Percentiles rank a stretch among this genome's conserved stretches.
Evolutionary conservation across 208 protist genomes (phyloP).

Genomic region (Trypanosoma theileri): DNA sequence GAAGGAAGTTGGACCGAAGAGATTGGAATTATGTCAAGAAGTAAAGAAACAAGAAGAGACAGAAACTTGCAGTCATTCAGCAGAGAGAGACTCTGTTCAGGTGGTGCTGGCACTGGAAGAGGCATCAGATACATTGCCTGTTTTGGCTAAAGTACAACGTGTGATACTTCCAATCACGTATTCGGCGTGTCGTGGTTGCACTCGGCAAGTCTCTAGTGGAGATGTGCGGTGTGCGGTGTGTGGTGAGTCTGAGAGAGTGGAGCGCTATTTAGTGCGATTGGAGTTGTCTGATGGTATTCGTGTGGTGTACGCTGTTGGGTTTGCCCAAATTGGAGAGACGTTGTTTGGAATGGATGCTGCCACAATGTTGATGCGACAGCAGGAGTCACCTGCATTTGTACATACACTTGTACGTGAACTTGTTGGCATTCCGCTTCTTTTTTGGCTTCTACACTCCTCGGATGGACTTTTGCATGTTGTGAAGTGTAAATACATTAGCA

Average conservation of each 20-base stretch:
- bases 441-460: conserved; percentile 36
- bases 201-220: not conserved
- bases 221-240: conserved; percentile 29
- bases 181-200: conserved; percentile 23
- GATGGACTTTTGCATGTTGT: conserved; percentile 28
- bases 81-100: conserved; percentile 3
- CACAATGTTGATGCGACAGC: conserved; percentile 14
- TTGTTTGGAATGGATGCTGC: conserved; percentile 33
- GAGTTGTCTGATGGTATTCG: conserved; percentile 48
- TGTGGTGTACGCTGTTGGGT: conserved; percentile 22
- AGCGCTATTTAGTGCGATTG: conserved; percentile 28
- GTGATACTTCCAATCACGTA: conserved; percentile 28
- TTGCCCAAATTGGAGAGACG: conserved; percentile 32
- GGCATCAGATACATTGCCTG: conserved; percentile 35
- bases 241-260: conserved; percentile 17
- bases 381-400: conserved; percentile 13
- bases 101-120: conserved; percentile 30
- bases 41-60: not conserved
- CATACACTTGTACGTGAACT: conserved; percentile 14
- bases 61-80: too few relatives aligned
- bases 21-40: not conserved
- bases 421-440: conserved; percentile 47
- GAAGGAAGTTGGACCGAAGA: not conserved
- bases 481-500: conserved; percentile 43
- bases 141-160: conserved; percentile 41